phyloP scores from a whole-genome alignment of 2,329 filamentous ascomycete species.

The Cryphonectria naterciae region DNA sequence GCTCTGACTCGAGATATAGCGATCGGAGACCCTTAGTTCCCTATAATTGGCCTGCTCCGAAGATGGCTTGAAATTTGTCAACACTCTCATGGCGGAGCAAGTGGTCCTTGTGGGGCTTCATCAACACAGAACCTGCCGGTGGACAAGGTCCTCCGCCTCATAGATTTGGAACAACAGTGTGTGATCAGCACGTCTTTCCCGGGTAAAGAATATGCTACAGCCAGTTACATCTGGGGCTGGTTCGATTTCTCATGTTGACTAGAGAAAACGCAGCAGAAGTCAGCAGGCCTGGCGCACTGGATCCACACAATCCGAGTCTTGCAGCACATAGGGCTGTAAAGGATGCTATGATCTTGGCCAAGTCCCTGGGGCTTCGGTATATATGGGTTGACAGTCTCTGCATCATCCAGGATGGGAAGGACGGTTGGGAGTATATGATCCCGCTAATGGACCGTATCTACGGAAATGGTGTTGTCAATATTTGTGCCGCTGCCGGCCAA shows the following conservation, averaged over 20 bases:
- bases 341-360: conserved; percentile 10
- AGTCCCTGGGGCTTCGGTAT: conserved; percentile 1
- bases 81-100: neutral
- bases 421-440: neutral
- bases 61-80: conserved; percentile 7
- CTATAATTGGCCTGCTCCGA: neutral
- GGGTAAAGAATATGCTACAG: conserved; percentile 7
- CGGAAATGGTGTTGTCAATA: conserved; percentile 5
- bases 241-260: neutral
- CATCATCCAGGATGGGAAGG: neutral
- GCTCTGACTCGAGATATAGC: no score
- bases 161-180: conserved; percentile 2
- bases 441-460: neutral
- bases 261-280: neutral
- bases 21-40: no score
- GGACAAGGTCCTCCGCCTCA: neutral
- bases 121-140: neutral
- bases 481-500: conserved; percentile 8
- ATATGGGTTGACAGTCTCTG: conserved; percentile 4
- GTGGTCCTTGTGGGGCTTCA: neutral
- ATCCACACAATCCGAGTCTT: neutral
- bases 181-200: neutral
- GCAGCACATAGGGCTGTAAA: neutral
- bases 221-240: conserved; percentile 1
- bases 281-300: neutral